A percentile compares a stretch with the other conserved stretches of the same genome.
These are phyloP conservation scores for Aspergillus ustus DNA, from an alignment of 2,329 filamentous ascomycete species.

Conservation along the genomic window DNA sequence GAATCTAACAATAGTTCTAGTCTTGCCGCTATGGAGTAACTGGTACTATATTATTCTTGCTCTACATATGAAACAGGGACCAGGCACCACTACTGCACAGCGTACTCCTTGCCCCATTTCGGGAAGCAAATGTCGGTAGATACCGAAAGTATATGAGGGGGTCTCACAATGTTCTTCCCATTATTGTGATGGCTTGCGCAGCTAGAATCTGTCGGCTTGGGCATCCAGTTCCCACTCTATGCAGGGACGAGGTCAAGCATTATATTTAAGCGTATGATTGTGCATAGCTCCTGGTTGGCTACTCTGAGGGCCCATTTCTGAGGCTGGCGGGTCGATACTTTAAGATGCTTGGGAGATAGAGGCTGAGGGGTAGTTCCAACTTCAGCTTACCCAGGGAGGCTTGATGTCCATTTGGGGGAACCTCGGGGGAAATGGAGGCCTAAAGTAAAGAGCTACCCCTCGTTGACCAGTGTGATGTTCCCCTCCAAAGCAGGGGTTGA, in stretches of 20 bases:
- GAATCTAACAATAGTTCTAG: background rate
- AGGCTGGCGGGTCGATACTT: background rate
- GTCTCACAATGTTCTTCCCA: too few species aligned
- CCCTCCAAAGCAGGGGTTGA: background rate
- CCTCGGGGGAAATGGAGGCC: background rate
- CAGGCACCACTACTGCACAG: too few species aligned
- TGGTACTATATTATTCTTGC: background rate
- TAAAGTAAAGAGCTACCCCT: background rate
- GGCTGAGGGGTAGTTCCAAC: background rate
- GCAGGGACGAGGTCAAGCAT: background rate
- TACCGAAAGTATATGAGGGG: background rate
- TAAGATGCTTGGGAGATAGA: background rate
- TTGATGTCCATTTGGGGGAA: background rate
- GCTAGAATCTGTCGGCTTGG: background rate
- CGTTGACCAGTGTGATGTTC: background rate
- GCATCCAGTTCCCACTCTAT: background rate
- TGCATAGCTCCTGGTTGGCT: background rate
- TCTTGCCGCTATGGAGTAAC: background rate
- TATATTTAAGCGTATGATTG: background rate
- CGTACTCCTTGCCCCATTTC: too few species aligned
- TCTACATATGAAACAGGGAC: background rate
- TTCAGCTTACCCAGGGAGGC: background rate
- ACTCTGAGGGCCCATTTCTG: background rate
- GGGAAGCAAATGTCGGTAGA: background rate
- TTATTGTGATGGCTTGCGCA: too few species aligned